A percentile compares a stretch with the other conserved stretches of the same genome.
These are phyloP conservation scores for Trypanosoma theileri DNA, from an alignment of 208 protist species.

Conservation along the genomic window DNA sequence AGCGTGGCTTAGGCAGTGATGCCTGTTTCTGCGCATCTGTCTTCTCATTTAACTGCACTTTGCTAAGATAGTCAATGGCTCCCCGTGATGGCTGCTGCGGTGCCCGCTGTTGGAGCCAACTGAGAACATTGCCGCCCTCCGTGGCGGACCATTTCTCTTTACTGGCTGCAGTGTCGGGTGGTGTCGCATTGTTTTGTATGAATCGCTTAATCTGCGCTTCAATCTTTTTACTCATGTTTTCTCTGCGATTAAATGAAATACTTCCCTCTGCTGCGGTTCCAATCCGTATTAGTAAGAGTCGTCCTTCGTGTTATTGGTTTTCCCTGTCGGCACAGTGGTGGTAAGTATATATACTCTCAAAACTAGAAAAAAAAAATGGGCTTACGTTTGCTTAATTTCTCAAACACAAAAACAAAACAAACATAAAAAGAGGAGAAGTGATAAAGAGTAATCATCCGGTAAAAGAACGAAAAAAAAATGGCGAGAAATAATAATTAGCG, in stretches of 20 bases:
- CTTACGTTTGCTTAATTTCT: too few species aligned
- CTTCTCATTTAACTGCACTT: conserved; percentile 23
- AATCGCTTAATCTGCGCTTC: conserved; percentile 23
- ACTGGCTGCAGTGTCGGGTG: not conserved
- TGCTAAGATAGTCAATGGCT: conserved; percentile 71
- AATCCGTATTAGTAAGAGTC: too few species aligned
- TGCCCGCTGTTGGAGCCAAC: conserved; percentile 62
- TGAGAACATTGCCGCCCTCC: conserved; percentile 57
- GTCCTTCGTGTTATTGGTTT: too few species aligned
- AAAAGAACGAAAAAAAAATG: too few species aligned
- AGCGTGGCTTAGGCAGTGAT: conserved; percentile 36
- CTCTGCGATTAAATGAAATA: too few species aligned
- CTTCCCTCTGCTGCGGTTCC: too few species aligned
- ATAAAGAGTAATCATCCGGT: too few species aligned
- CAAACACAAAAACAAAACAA: too few species aligned
- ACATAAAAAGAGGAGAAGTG: too few species aligned
- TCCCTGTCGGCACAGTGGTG: too few species aligned
- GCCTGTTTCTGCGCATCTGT: not conserved
- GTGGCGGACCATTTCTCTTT: conserved; percentile 31
- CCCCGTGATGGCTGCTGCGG: conserved; percentile 44
- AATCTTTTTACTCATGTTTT: conserved; percentile 31
- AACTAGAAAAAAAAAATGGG: too few species aligned
- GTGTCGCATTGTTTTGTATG: conserved; percentile 4
- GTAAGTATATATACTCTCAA: too few species aligned
- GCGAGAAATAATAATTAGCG: not conserved